A percentile compares a stretch with the other conserved stretches of the same genome.
phyloP scores from a whole-genome alignment of 2,329 filamentous ascomycete genomes.

The Akanthomyces dipterigenus region DNA sequence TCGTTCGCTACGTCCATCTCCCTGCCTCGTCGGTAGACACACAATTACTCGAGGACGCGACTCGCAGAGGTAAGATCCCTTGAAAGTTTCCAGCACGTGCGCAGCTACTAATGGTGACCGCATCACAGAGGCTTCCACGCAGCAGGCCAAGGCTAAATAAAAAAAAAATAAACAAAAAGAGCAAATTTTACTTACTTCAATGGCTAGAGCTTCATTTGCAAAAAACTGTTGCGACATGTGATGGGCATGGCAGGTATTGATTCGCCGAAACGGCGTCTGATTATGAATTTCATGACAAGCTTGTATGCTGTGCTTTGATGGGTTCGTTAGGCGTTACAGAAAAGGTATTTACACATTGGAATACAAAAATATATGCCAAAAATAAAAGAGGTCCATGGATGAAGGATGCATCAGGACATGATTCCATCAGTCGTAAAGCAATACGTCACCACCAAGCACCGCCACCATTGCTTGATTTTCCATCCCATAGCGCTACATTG shows the following conservation, averaged over 20 bases:
- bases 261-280: neutral
- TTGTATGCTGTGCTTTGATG: slow-evolving; percentile 10
- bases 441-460: slow-evolving; percentile 32
- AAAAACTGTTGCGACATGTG: neutral
- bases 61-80: slow-evolving; percentile 61
- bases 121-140: slow-evolving; percentile 47
- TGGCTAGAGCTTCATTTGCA: neutral
- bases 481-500: slow-evolving; percentile 30
- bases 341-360: slow-evolving; percentile 11
- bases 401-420: neutral
- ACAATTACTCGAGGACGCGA: slow-evolving; percentile 82
- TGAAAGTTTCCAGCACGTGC: no score
- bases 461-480: slow-evolving; percentile 31
- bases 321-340: slow-evolving; percentile 11
- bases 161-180: neutral
- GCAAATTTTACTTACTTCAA: neutral
- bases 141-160: slow-evolving; percentile 49
- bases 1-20: slow-evolving; percentile 87
- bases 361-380: slow-evolving; percentile 9
- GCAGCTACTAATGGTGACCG: slow-evolving; percentile 10
- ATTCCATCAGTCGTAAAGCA: neutral
- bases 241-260: slow-evolving; percentile 1
- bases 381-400: neutral
- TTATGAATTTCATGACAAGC: neutral
- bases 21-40: slow-evolving; percentile 78